These are phyloP conservation scores for Bretziella fagacearum DNA, from an alignment of 2,329 filamentous ascomycete species.

Conservation along the genomic window DNA sequence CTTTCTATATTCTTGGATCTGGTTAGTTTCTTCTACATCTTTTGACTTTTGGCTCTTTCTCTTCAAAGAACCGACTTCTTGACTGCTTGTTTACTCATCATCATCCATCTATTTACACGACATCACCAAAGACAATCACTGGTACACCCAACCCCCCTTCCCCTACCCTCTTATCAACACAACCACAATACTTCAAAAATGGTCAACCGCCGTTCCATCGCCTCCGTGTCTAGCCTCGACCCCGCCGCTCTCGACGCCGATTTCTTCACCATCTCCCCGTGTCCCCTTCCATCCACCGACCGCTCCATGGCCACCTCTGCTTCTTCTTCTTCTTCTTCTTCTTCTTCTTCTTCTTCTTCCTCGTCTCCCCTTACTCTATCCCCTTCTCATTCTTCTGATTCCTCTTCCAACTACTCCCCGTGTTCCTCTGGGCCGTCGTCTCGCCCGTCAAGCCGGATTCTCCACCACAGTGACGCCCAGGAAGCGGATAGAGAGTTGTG, in stretches of 20 bases:
- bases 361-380: slow-evolving; percentile 1
- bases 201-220: slow-evolving; percentile 8
- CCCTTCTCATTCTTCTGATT: slow-evolving; percentile 1
- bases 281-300: background rate
- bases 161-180: background rate
- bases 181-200: background rate
- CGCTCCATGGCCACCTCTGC: background rate
- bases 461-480: background rate
- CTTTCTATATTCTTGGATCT: no score
- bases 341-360: background rate
- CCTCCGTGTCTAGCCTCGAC: slow-evolving; percentile 4
- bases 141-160: background rate
- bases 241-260: slow-evolving; percentile 4
- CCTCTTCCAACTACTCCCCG: slow-evolving; percentile 4
- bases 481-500: slow-evolving; percentile 22
- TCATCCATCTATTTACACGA: background rate
- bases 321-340: slow-evolving; percentile 7
- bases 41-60: no score
- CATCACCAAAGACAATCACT: background rate
- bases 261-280: slow-evolving; percentile 13
- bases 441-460: background rate
- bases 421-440: background rate
- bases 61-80: no score
- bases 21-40: no score
- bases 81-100: no score